phyloP scores from a whole-genome alignment of 2,329 filamentous ascomycete species.

The Coniella lustricola region DNA sequence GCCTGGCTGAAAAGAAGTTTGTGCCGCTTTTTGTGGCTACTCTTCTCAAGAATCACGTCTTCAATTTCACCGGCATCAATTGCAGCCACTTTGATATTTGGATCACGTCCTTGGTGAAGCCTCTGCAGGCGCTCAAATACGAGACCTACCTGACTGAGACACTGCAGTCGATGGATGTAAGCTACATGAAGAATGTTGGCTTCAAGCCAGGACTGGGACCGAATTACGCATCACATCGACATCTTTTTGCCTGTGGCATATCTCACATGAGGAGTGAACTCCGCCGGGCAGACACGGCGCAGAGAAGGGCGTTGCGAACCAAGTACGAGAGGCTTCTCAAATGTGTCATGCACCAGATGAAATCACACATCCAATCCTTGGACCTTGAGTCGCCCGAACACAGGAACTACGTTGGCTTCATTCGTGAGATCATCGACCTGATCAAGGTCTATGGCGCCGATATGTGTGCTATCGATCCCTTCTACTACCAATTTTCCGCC shows the following conservation, averaged over 20 bases:
- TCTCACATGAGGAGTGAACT: slow-evolving; percentile 43
- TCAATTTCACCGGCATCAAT: slow-evolving; percentile 40
- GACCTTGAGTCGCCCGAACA: slow-evolving; percentile 33
- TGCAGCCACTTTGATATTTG: slow-evolving; percentile 46
- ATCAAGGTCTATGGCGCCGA: slow-evolving; percentile 48
- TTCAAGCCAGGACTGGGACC: slow-evolving; percentile 30
- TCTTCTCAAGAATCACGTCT: slow-evolving; percentile 39
- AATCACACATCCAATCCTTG: slow-evolving; percentile 38
- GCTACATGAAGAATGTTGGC: slow-evolving; percentile 35
- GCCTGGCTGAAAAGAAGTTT: slow-evolving; percentile 35
- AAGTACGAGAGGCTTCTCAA: slow-evolving; percentile 39
- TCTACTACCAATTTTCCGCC: slow-evolving; percentile 49
- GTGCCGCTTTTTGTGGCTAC: slow-evolving; percentile 45
- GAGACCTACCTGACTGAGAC: slow-evolving; percentile 43
- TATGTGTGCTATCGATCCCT: slow-evolving; percentile 46
- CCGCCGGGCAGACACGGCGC: slow-evolving; percentile 29
- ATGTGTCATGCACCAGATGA: slow-evolving; percentile 47
- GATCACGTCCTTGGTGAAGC: slow-evolving; percentile 45
- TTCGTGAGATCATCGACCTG: slow-evolving; percentile 44
- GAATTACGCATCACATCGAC: slow-evolving; percentile 42
- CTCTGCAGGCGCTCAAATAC: slow-evolving; percentile 36
- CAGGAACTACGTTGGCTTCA: slow-evolving; percentile 41
- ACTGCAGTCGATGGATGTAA: slow-evolving; percentile 34
- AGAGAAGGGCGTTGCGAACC: slow-evolving; percentile 29
- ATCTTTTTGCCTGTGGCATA: slow-evolving; percentile 43